Percentiles rank a stretch among this genome's conserved stretches.
These are phyloP conservation scores for Endogone sp. DNA, from an alignment of 192 early-diverging fungal species.

Conservation along the genomic window DNA sequence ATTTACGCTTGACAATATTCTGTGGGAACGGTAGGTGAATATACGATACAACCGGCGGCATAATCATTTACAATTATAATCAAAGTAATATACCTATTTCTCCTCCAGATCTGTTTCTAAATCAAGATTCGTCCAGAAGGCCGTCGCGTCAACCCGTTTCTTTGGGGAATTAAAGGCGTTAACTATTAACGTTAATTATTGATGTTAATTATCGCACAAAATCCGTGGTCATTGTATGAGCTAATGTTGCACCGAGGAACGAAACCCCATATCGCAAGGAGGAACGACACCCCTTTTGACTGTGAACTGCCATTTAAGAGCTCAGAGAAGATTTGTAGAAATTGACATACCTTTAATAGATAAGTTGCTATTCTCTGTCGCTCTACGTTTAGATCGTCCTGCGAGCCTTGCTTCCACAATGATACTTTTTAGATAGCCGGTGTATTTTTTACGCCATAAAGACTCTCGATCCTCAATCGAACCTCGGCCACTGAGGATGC, in stretches of 20 bases:
- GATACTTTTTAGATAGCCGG: neutral
- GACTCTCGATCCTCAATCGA: neutral
- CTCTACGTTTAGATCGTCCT: neutral
- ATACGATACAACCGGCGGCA: conserved; percentile 2
- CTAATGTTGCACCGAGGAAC: neutral
- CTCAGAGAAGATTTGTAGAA: neutral
- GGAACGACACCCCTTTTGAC: neutral
- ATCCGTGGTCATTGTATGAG: neutral
- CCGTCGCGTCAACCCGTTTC: neutral
- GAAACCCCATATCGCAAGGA: neutral
- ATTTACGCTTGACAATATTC: conserved; percentile 4
- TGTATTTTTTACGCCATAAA: neutral
- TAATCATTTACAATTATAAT: neutral
- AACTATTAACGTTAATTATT: neutral
- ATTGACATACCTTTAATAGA: neutral
- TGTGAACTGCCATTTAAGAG: neutral
- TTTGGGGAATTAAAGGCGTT: neutral
- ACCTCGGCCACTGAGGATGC: neutral
- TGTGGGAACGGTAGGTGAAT: neutral
- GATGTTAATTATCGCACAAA: neutral
- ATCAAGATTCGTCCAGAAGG: neutral
- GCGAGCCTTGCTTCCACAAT: neutral
- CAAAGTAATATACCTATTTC: neutral
- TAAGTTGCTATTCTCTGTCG: neutral
- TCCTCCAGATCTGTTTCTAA: too few relatives aligned